A percentile compares a stretch with the other conserved stretches of the same genome.
These are phyloP conservation scores for Choiromyces venosus DNA, from an alignment of 495 filamentous ascomycete genomes.

Conservation along the genomic window DNA sequence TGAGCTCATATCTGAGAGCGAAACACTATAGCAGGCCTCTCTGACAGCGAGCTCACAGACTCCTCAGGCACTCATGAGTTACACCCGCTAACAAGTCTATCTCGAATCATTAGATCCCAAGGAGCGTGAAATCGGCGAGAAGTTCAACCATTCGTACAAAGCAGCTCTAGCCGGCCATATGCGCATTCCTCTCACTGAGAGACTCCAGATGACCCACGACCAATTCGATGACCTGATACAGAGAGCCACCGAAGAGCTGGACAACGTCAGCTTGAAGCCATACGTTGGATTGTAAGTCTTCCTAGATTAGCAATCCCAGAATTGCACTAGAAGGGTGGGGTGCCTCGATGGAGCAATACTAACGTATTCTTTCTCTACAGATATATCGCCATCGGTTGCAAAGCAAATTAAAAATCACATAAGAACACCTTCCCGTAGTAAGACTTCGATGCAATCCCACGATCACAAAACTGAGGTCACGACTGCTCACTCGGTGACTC, in stretches of 20 bases:
- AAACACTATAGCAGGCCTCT: background rate
- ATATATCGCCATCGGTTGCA: constrained; percentile 54
- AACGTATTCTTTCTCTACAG: constrained; percentile 40
- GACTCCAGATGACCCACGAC: constrained; percentile 56
- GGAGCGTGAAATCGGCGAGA: constrained; percentile 35
- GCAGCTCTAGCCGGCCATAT: constrained; percentile 14
- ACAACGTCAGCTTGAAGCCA: constrained; percentile 55
- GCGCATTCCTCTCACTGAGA: constrained; percentile 48
- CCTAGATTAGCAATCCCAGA: constrained; percentile 6
- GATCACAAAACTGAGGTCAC: background rate
- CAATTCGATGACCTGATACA: constrained; percentile 61
- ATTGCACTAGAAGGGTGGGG: constrained; percentile 16
- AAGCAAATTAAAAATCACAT: constrained; percentile 41
- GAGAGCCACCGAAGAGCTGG: constrained; percentile 62
- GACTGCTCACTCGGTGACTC: constrained; percentile 1
- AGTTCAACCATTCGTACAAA: constrained; percentile 15
- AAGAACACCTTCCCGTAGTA: background rate
- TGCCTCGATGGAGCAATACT: constrained; percentile 12
- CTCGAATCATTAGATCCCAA: constrained; percentile 13
- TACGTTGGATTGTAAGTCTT: constrained; percentile 44
- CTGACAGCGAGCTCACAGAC: background rate
- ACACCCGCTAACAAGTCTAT: constrained; percentile 17
- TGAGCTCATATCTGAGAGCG: constrained; percentile 35
- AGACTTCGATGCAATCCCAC: background rate
- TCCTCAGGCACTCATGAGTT: background rate